A percentile compares a stretch with the other conserved stretches of the same genome.
phyloP scores from a whole-genome alignment of 208 protist genomes.

The Trypanosoma platydactyli region DNA sequence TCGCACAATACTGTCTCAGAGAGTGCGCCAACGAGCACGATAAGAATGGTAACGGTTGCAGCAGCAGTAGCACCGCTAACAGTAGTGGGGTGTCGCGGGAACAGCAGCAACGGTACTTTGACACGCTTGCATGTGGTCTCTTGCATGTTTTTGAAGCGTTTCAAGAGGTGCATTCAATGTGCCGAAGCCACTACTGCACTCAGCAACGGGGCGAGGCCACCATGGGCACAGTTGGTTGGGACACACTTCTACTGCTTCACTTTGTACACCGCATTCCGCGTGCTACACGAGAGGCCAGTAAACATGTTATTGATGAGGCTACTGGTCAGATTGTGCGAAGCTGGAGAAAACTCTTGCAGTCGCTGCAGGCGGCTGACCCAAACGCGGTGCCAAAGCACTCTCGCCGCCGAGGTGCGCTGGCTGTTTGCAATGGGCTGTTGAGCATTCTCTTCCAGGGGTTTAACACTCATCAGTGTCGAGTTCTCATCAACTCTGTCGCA shows the following conservation, averaged over 20 bases:
- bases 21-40: conserved; percentile 16
- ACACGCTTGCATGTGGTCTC: conserved; percentile 61
- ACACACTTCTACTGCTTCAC: conserved; percentile 79
- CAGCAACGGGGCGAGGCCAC: conserved; percentile 43
- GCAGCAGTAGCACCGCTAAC: not conserved
- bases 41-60: conserved; percentile 6
- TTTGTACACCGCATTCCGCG: conserved; percentile 79
- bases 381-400: conserved; percentile 66
- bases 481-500: conserved; percentile 59
- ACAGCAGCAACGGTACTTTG: conserved; percentile 38
- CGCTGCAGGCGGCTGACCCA: conserved; percentile 71
- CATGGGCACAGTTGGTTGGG: conserved; percentile 82
- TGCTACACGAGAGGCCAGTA: conserved; percentile 57
- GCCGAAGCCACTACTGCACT: conserved; percentile 65
- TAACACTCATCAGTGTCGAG: conserved; percentile 81
- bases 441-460: conserved; percentile 75
- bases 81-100: conserved; percentile 5
- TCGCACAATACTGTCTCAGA: conserved; percentile 42
- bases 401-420: conserved; percentile 72
- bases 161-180: conserved; percentile 68
- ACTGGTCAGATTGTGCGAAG: conserved; percentile 69
- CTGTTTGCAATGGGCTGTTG: conserved; percentile 79
- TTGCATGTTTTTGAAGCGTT: conserved; percentile 81
- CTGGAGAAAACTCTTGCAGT: conserved; percentile 77
- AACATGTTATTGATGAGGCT: conserved; percentile 60